Conservation (phyloP, 2,329 filamentous ascomycete genomes). For the Myriangium duriaei region DNA sequence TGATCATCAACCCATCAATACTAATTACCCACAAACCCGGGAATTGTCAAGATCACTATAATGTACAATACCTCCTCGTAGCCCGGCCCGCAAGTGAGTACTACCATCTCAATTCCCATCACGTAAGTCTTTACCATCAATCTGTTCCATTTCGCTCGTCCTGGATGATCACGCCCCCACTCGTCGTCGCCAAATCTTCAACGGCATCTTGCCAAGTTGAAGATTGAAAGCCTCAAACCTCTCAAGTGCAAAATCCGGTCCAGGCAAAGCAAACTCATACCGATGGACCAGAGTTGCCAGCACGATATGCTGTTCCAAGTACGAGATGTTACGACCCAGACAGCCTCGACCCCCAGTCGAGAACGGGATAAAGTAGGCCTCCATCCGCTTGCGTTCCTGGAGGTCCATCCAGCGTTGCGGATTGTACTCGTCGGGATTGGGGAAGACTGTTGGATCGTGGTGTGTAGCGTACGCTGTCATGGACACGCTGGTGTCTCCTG, state of each 20-base stretch:
- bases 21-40: no score
- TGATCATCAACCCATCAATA: no score
- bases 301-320: slow-evolving; percentile 19
- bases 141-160: no score
- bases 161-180: no score
- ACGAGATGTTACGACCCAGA: slow-evolving; percentile 18
- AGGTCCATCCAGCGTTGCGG: slow-evolving; percentile 41
- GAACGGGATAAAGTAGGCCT: slow-evolving; percentile 17
- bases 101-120: no score
- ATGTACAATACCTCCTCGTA: no score
- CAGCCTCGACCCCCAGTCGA: slow-evolving; percentile 17
- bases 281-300: slow-evolving; percentile 22
- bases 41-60: no score
- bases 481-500: slow-evolving; percentile 33
- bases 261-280: slow-evolving; percentile 26
- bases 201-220: slow-evolving; percentile 26
- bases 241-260: slow-evolving; percentile 23
- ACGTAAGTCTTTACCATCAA: no score
- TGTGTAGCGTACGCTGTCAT: slow-evolving; percentile 42
- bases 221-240: slow-evolving; percentile 27
- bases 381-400: slow-evolving; percentile 27
- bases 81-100: no score
- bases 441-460: slow-evolving; percentile 36
- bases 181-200: slow-evolving; percentile 26
- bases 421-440: slow-evolving; percentile 34